Evolutionary conservation across 257 asterid genomes (phyloP).

Genomic region (Pogostemon cablin): DNA sequence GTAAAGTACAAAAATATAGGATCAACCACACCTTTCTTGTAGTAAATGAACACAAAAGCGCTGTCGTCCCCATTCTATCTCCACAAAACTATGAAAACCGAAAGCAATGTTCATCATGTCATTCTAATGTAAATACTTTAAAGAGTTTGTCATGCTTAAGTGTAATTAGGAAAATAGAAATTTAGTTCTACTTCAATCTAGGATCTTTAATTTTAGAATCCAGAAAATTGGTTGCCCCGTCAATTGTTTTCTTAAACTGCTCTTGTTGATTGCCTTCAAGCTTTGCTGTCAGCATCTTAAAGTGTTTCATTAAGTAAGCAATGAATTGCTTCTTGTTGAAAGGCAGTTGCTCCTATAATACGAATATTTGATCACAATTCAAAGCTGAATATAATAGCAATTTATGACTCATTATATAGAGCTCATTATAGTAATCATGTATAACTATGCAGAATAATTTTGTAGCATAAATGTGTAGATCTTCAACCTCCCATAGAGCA

Average conservation of each 20-base stretch:
- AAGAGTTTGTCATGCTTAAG: too few species aligned
- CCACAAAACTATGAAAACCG: conserved; percentile 53
- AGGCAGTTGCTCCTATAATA: conserved; percentile 81
- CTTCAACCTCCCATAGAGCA: conserved; percentile 82
- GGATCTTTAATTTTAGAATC: conserved; percentile 68
- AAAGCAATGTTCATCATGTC: too few species aligned
- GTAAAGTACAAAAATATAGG: conserved; percentile 84
- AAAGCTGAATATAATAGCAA: too few species aligned
- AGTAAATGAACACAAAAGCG: conserved; percentile 73
- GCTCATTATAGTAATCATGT: too few species aligned
- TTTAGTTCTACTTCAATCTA: conserved; percentile 57
- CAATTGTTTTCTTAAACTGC: conserved; percentile 65
- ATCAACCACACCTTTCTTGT: conserved; percentile 76
- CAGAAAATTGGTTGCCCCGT: conserved; percentile 74
- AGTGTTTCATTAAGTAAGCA: conserved; percentile 48
- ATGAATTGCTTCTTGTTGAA: conserved; percentile 78
- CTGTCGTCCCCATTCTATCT: conserved; percentile 81
- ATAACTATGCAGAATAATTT: conserved; percentile 37
- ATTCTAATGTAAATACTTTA: too few species aligned
- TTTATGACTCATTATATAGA: too few species aligned
- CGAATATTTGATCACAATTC: not conserved
- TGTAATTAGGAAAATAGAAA: not conserved
- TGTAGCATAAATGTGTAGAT: conserved; percentile 91
- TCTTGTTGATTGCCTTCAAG: conserved; percentile 62
- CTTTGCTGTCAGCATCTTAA: conserved; percentile 35